Evolutionary conservation across 345 rosid genomes (phyloP), one percentile per base, ranked within the genome.

Genomic region (Linum trigynum): DNA sequence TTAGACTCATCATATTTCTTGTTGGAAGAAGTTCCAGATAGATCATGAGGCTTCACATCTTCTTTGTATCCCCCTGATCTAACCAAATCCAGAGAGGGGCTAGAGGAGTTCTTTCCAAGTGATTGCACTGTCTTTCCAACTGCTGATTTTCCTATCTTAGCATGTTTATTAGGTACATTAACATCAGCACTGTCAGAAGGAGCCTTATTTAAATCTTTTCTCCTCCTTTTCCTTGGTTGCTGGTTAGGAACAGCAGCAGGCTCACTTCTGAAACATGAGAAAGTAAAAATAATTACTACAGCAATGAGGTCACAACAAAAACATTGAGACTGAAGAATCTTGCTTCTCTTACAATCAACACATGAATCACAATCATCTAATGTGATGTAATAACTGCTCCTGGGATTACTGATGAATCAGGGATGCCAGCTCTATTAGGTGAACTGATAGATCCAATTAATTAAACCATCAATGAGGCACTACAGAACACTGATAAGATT

Each of bases 221-320:
- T 84, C 77, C 82, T 74, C 84, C 96, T 83, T 84, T 89, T 92
- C 81, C 84, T 92, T 2, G 81, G 82, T 75, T 86, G 85, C 75
- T 82, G 85, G 64, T 77, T 79, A 56, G 89, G 76, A 69, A 67
- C 64, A 61, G 73, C 71, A 61, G 83, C n/a, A 55, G 91, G 78
- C 68, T 87, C 89, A 65, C 72, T 89, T 78, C 86, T 84, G 63
- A 72, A 60, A 61, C 50, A 14, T 59, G 75, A 77, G 70, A 23
- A 12, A 65, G 32, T 23, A 23, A 23, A 63, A 38, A 42, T 57
- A 53, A 59, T 70, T 38, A 79, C 69, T 38, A 58, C 69, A 61
- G 41, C 5, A 23, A 66, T 36, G 6, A 57, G 5, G 35, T 50
- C 45, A 39, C 15, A 12, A 23, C n/a, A 64, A 50, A 39, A 41